Evolutionary conservation across 2,329 filamentous ascomycete species (phyloP), one percentile per base, ranked within the genome.

Genomic region (Fusarium citri): DNA sequence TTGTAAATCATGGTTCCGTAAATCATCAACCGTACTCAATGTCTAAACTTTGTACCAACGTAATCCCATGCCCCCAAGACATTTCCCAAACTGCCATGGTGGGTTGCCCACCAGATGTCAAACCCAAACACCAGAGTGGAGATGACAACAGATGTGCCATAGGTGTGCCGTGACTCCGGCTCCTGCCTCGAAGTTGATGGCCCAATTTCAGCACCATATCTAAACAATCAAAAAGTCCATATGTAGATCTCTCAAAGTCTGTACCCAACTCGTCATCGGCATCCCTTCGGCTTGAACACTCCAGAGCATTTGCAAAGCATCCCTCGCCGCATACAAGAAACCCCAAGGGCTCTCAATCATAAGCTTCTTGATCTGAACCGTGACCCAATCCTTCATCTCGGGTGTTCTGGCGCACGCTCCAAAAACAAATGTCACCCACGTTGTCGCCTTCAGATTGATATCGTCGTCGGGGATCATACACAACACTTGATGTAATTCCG

Each of bases 381-480:
- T 80, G 47, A 85, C 83, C 85, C 85, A 88, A 5, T 78, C 78
- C 34, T 85, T 81, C 64, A 81, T 80, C 25, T 73, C 75, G 0
- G 75, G 75, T 8, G 83, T 80, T 45, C 79, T 80, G 0, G 83
- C 83, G 56, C 87, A 85, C 0, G 86, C 86, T 2, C 86, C 87
- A 8, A 84, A 85, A 8, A 89, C 80, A 56, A 89, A 89, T 0
- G 86, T 83, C 0, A 86, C 85, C 86, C 86, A 89, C 2, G 84
- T 82, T 6, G 85, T 87, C 0, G 84, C 86, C 69, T 88, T 89
- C 78, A 87, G 84, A 22, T 87, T 82, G 3, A 81, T 79, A 47
- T 88, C 85, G 4, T 83, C 79, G 11, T 83, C 80, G 1, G 82
- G 81, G 4, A 89, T 82, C 41, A 77, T 78, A 0, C 82, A 81